Base-by-base conservation (phyloP, 208 protist species). In the Strigomonas culicis region DNA sequence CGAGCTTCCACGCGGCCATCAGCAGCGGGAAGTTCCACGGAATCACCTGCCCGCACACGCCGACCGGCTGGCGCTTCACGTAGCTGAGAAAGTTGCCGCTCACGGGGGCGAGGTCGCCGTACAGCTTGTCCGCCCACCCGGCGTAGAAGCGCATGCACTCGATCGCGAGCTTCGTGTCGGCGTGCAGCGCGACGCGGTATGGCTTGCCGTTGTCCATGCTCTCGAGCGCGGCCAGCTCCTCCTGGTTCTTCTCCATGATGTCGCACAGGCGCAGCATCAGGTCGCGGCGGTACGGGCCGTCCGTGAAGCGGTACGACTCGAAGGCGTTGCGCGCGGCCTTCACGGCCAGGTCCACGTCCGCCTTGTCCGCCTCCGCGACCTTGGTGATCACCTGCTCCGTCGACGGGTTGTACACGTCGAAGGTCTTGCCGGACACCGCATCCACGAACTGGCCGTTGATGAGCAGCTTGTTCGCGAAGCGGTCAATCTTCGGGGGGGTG, bases 1-100 rank as follows among this genome's bases (percentile, higher is more conserved):
- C 84, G 10, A 97, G 56, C 70, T 98, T 98, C 87, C 85, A 97
- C 17, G 80, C 75, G 0, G 81, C 68, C 78, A 97, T 93, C 31
- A 97, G 73, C 21, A 97, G 73, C 39, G 92, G 92, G 72, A 95
- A 97, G 73, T 97, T 97, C 87, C 90, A 98, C 10, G 94, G 94
- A 36, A 97, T 86, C 57, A 97, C 82, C 70, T 80, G 72, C 0
- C 77, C 93, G 55, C 83, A 84, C 55, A 96, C 89, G 25, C 93
- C 93, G 11, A 96, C 63, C 0, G 93, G 86, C 70, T 97, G 82
- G 24, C 86, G 81, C 70, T 81, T 80, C 46, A 93, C 82, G 24
- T 88, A 75, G 22, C 56, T 70, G 43, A 94, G 74, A 65, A 73
- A 74, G 46, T 93, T 81, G 70, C 86, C 85, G 21, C 53, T 52